phyloP scores from a whole-genome alignment of 768 basidiomycete species.

The Leucocoprinus birnbaumii region DNA sequence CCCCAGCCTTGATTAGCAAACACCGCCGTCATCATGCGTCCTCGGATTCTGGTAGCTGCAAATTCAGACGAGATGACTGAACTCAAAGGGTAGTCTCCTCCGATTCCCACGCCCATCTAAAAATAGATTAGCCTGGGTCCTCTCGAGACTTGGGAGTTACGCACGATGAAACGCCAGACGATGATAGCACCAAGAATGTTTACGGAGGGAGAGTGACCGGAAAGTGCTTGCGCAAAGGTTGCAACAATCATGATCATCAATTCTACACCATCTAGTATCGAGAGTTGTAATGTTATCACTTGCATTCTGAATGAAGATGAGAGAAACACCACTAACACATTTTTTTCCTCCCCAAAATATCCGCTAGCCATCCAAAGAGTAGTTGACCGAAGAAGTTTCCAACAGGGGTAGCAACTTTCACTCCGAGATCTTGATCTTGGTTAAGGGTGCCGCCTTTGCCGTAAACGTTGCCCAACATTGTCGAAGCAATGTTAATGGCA shows the following conservation, averaged over 20 bases:
- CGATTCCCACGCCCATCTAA: conserved; percentile 79
- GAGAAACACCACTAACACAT: conserved; percentile 59
- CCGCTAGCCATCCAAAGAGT: conserved; percentile 79
- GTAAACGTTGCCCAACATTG: conserved; percentile 85
- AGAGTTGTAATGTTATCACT: conserved; percentile 4
- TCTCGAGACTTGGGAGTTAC: conserved; percentile 13
- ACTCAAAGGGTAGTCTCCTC: conserved; percentile 84
- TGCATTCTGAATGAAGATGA: background rate
- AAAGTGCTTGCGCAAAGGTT: conserved; percentile 77
- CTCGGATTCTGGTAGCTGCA: conserved; percentile 71
- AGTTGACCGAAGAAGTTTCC: conserved; percentile 77
- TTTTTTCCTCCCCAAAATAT: conserved; percentile 70
- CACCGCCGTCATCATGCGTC: conserved; percentile 87
- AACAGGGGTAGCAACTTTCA: conserved; percentile 76
- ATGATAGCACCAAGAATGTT: conserved; percentile 74
- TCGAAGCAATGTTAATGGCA: conserved; percentile 82
- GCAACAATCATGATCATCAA: conserved; percentile 81
- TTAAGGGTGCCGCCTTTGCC: conserved; percentile 43
- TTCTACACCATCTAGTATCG: conserved; percentile 65
- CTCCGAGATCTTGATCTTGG: conserved; percentile 66
- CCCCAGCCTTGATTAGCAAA: conserved; percentile 90
- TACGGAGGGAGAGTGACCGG: conserved; percentile 64
- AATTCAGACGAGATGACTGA: conserved; percentile 92
- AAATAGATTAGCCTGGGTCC: no score
- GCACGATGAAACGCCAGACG: conserved; percentile 77